A percentile compares a stretch with the other conserved stretches of the same genome.
These are phyloP conservation scores for Citeromyces siamensis DNA, from an alignment of 1,139 yeast species.

Conservation along the genomic window DNA sequence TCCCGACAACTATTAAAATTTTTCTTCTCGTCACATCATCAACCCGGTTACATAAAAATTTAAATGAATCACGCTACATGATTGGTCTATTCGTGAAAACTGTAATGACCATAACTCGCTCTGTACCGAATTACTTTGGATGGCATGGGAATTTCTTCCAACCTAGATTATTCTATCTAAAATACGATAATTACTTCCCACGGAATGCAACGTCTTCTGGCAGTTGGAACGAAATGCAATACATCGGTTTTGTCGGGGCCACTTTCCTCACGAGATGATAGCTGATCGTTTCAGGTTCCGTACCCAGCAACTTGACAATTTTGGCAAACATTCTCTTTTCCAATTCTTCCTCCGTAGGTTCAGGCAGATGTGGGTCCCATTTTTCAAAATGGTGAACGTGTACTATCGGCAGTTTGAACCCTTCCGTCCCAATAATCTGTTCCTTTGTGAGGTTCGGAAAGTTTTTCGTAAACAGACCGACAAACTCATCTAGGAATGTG, in stretches of 20 bases:
- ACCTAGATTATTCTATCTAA: no score
- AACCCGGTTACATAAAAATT: no score
- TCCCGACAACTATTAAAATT: no score
- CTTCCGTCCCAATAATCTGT: slow-evolving; percentile 22
- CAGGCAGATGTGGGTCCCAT: slow-evolving; percentile 31
- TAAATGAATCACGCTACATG: no score
- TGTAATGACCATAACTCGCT: no score
- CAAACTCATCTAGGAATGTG: slow-evolving; percentile 66
- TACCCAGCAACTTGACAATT: slow-evolving; percentile 40
- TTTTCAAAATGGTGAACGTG: slow-evolving; percentile 94
- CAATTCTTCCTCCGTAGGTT: slow-evolving; percentile 54
- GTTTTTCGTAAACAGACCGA: slow-evolving; percentile 46
- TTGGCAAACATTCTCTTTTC: slow-evolving; percentile 49
- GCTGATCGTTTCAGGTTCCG: slow-evolving; percentile 30
- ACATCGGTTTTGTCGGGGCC: slow-evolving; percentile 96
- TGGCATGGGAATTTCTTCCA: no score
- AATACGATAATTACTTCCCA: no score
- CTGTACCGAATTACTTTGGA: no score
- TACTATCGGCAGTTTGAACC: slow-evolving; percentile 57
- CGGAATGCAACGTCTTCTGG: slow-evolving; percentile 76
- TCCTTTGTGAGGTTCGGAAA: slow-evolving; percentile 23
- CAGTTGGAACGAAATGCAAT: slow-evolving; percentile 66
- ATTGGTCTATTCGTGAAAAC: no score
- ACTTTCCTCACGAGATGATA: slow-evolving; percentile 88
- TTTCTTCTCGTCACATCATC: no score